Conservation (phyloP, 1,284 basidiomycete species). For the Coniferiporia sulphurascens region DNA sequence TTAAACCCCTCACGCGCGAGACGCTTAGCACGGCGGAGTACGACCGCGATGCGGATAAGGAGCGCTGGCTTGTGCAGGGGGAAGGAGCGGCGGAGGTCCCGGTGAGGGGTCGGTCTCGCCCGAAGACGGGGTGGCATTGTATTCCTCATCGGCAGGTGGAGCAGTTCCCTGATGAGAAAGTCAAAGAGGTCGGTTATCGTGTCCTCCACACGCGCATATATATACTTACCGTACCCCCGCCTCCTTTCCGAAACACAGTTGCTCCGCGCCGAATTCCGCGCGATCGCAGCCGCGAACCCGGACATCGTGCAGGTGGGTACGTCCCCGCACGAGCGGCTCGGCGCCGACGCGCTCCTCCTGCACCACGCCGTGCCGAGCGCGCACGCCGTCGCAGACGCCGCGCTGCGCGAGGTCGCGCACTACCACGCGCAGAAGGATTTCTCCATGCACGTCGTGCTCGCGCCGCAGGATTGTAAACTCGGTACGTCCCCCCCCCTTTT, state of each 20-base stretch:
- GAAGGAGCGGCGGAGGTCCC: slow-evolving; percentile 13
- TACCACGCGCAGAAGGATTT: slow-evolving; percentile 23
- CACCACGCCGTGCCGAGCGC: slow-evolving; percentile 16
- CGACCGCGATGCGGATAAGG: slow-evolving; percentile 22
- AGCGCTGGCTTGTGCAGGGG: slow-evolving; percentile 19
- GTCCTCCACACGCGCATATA: too few relatives aligned
- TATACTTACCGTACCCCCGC: too few relatives aligned
- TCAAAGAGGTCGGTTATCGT: slow-evolving; percentile 20
- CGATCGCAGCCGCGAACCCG: slow-evolving; percentile 18
- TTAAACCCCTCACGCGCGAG: slow-evolving; percentile 23
- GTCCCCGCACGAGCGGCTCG: slow-evolving; percentile 22
- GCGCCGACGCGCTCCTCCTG: slow-evolving; percentile 18
- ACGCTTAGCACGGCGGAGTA: slow-evolving; percentile 23
- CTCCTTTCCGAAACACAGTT: not conserved
- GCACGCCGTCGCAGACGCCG: slow-evolving; percentile 18
- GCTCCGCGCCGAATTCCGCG: slow-evolving; percentile 1
- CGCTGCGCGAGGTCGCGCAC: slow-evolving; percentile 24
- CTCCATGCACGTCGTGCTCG: slow-evolving; percentile 24
- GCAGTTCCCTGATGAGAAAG: slow-evolving; percentile 15
- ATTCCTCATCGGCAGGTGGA: slow-evolving; percentile 26
- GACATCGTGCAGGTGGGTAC: slow-evolving; percentile 16
- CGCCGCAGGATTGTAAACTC: slow-evolving; percentile 25
- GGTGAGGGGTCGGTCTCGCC: slow-evolving; percentile 19
- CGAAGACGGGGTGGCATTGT: slow-evolving; percentile 24
- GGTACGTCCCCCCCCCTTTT: slow-evolving; percentile 11